A percentile compares a stretch with the other conserved stretches of the same genome.
Conservation (phyloP, 2,329 filamentous ascomycete genomes). For the Fusarium xyrophilum region DNA sequence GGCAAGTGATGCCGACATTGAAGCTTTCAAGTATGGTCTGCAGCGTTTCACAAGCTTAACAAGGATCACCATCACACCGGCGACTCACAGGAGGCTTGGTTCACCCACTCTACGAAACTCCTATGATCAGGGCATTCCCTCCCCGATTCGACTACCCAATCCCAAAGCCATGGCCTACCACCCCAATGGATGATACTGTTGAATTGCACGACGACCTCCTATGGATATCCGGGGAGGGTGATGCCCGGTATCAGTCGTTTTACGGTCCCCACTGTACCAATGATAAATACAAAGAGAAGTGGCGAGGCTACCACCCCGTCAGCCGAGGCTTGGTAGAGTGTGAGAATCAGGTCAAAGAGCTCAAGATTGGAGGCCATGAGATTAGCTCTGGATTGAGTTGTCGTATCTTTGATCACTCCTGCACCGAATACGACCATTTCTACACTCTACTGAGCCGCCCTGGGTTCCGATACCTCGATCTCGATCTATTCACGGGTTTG, state of each 20-base stretch:
- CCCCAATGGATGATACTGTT: rapidly evolving
- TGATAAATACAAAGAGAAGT: background rate
- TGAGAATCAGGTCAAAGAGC: background rate
- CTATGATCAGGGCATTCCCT: slow-evolving; percentile 4
- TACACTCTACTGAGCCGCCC: background rate
- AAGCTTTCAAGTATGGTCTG: slow-evolving; percentile 1
- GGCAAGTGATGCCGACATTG: background rate
- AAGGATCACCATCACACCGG: background rate
- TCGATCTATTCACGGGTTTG: background rate
- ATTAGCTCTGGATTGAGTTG: background rate
- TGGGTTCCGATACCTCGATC: background rate
- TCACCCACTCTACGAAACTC: background rate
- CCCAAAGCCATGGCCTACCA: background rate
- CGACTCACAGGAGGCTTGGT: background rate
- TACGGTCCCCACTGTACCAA: background rate
- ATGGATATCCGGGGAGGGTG: background rate
- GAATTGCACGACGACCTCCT: background rate
- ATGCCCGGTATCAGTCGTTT: background rate
- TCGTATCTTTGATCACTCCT: background rate
- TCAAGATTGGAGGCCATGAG: background rate
- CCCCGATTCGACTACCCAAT: background rate
- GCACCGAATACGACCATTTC: background rate
- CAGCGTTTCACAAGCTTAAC: background rate
- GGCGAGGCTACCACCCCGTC: background rate
- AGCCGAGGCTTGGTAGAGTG: background rate